Percentiles rank a stretch among this genome's conserved stretches.
Evolutionary conservation across 2,329 filamentous ascomycete species (phyloP).

Genomic region (Neofusicoccum cordaticola): DNA sequence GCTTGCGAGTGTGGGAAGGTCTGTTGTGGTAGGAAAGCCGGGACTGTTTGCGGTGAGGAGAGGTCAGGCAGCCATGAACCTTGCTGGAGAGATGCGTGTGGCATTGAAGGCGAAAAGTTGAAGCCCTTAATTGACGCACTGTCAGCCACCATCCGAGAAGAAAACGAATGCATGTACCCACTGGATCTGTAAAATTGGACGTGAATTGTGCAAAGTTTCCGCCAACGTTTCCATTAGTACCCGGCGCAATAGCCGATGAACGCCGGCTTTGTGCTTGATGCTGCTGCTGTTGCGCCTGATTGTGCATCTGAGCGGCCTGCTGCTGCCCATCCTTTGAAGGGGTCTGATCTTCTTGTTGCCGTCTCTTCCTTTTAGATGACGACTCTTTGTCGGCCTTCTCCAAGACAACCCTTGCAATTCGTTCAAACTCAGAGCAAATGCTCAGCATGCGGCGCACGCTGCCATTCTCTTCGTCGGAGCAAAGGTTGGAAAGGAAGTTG

Average conservation of each 20-base stretch:
- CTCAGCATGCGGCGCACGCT: constrained; percentile 91
- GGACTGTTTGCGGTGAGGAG: background rate
- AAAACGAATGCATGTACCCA: background rate
- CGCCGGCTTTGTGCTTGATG: constrained; percentile 28
- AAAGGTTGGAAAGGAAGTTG: constrained; percentile 83
- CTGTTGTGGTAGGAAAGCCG: constrained; percentile 6
- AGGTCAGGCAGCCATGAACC: constrained; percentile 16
- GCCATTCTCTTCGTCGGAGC: constrained; percentile 84
- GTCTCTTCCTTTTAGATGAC: constrained; percentile 77
- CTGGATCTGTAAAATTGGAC: constrained; percentile 8
- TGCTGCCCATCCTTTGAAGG: constrained; percentile 27
- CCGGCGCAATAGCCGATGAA: background rate
- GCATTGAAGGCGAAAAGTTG: constrained; percentile 40
- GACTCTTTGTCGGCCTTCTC: constrained; percentile 89
- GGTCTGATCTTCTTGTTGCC: constrained; percentile 59
- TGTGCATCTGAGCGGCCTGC: constrained; percentile 19
- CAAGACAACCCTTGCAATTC: constrained; percentile 85
- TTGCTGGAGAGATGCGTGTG: constrained; percentile 34
- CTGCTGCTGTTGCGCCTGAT: constrained; percentile 32
- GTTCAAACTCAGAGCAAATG: constrained; percentile 93
- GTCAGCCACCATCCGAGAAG: background rate
- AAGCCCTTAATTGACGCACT: constrained; percentile 26
- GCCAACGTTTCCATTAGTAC: background rate
- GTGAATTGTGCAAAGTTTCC: background rate
- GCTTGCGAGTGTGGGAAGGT: constrained; percentile 1